phyloP scores from a whole-genome alignment of 2,329 filamentous ascomycete genomes.

The Pseudogymnoascus sp. region DNA sequence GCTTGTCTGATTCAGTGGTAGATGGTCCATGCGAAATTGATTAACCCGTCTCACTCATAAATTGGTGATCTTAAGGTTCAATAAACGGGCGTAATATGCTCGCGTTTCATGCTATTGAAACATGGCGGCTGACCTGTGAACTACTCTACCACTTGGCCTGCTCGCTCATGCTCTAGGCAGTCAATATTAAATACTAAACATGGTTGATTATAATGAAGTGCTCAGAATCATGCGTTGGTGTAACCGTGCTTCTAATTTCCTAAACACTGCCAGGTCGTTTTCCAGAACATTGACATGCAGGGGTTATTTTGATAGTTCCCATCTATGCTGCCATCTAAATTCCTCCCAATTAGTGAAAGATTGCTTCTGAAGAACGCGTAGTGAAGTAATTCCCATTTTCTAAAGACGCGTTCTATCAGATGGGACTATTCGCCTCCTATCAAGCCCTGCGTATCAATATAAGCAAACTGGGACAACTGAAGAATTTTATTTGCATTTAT shows the following conservation, averaged over 20 bases:
- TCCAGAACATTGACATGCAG: slow-evolving; percentile 4
- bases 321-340: background rate
- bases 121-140: background rate
- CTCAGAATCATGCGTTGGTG: background rate
- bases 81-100: slow-evolving; percentile 4
- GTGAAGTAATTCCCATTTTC: background rate
- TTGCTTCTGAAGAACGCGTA: background rate
- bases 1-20: slow-evolving; percentile 6
- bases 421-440: background rate
- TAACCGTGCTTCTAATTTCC: background rate
- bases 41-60: slow-evolving; percentile 9
- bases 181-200: background rate
- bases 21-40: slow-evolving; percentile 4
- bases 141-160: background rate
- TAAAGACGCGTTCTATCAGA: background rate
- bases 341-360: background rate
- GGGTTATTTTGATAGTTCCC: background rate
- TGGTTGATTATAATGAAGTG: background rate
- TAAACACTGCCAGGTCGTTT: background rate
- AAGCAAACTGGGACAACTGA: background rate
- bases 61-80: slow-evolving; percentile 6
- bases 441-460: background rate
- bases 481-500: background rate
- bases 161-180: background rate
- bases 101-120: slow-evolving; percentile 1